Evolutionary conservation across 2,329 filamentous ascomycete genomes (phyloP).

Genomic region (Epichloe sp.): DNA sequence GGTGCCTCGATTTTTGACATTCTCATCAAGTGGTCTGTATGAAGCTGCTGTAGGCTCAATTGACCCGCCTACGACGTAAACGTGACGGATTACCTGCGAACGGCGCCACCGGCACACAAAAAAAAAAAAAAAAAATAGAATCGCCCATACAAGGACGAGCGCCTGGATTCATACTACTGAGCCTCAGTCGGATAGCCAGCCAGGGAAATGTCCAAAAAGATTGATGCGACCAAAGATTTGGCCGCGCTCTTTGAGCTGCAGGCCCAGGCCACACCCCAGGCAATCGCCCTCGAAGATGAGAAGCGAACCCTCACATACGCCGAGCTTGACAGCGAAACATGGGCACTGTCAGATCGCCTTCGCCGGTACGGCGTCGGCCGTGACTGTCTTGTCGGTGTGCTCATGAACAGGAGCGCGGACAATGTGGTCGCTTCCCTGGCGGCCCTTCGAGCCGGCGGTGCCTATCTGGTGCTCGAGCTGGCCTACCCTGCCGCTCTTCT

Average conservation of each 20-base stretch:
- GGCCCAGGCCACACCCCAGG: conserved; percentile 53
- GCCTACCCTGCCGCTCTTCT: conserved; percentile 64
- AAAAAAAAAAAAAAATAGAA: no score
- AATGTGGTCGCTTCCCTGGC: conserved; percentile 71
- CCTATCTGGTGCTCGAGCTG: conserved; percentile 67
- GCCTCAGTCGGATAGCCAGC: not conserved
- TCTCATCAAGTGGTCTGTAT: not conserved
- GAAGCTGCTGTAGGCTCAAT: not conserved
- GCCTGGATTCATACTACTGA: not conserved
- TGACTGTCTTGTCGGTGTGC: conserved; percentile 61
- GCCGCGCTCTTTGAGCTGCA: conserved; percentile 59
- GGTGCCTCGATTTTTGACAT: not conserved
- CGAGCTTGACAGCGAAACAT: conserved; percentile 56
- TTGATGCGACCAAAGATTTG: conserved; percentile 61
- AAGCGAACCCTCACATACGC: conserved; percentile 54
- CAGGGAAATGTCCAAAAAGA: conserved; percentile 42
- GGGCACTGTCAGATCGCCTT: conserved; percentile 49
- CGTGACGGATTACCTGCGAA: not conserved
- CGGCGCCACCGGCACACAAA: not conserved
- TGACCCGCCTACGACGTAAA: not conserved
- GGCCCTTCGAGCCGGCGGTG: conserved; percentile 64
- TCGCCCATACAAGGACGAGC: not conserved
- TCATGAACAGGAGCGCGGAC: conserved; percentile 62
- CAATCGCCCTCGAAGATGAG: conserved; percentile 61
- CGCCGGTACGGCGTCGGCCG: conserved; percentile 56